A percentile compares a stretch with the other conserved stretches of the same genome.
phyloP scores from a whole-genome alignment of 441 rosid species.

The Gossypium schwendimanii region DNA sequence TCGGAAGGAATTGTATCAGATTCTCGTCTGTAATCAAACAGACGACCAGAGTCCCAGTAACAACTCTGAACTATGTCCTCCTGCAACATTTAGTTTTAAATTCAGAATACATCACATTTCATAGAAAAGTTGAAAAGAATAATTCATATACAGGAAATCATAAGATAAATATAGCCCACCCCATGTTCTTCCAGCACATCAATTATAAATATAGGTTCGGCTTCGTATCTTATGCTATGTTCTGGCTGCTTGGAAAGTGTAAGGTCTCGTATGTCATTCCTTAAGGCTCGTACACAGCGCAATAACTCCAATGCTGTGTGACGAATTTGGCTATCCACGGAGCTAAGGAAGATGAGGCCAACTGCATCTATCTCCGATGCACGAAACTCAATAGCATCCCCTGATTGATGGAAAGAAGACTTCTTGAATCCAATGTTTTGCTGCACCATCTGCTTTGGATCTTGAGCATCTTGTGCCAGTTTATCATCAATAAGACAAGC shows the following conservation, averaged over 20 bases:
- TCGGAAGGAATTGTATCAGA: slow-evolving; percentile 91
- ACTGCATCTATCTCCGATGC: slow-evolving; percentile 97
- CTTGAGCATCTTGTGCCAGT: slow-evolving; percentile 37
- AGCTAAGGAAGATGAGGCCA: slow-evolving; percentile 92
- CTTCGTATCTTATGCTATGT: slow-evolving; percentile 61
- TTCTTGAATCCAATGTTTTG: slow-evolving; percentile 64
- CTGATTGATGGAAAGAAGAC: slow-evolving; percentile 66
- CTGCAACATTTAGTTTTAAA: slow-evolving; percentile 34
- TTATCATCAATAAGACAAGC: slow-evolving; percentile 80
- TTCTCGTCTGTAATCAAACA: slow-evolving; percentile 89
- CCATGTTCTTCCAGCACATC: slow-evolving; percentile 99
- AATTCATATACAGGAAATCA: slow-evolving; percentile 2
- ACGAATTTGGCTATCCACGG: slow-evolving; percentile 96
- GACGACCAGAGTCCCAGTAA: slow-evolving; percentile 94
- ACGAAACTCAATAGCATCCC: slow-evolving; percentile 72
- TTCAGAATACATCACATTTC: slow-evolving; percentile 11
- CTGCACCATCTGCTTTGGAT: slow-evolving; percentile 40
- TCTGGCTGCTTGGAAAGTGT: slow-evolving; percentile 55
- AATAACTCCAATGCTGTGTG: slow-evolving; percentile 92
- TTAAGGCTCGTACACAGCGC: slow-evolving; percentile 93
- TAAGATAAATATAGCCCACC: slow-evolving; percentile 37
- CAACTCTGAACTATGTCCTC: slow-evolving; percentile 98
- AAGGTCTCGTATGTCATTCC: slow-evolving; percentile 80
- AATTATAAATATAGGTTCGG: slow-evolving; percentile 83
- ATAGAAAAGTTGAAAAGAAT: slow-evolving; percentile 17